Base-by-base conservation (phyloP, 2,329 filamentous ascomycete genomes). In the Aspergillus jensenii region DNA sequence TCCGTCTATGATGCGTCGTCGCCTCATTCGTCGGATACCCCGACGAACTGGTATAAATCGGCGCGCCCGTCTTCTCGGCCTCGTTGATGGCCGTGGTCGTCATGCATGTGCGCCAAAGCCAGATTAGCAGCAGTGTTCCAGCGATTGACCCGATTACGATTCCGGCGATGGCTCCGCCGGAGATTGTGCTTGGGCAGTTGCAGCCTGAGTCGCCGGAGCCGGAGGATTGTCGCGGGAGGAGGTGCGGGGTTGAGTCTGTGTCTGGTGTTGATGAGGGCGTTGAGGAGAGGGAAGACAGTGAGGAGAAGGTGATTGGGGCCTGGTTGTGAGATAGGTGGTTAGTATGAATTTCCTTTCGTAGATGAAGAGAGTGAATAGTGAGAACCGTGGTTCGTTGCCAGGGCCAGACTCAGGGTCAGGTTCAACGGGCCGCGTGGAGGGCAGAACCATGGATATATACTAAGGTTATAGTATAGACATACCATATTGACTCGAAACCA, bases 101-200 rank as follows among this genome's bases (percentile, higher is more conserved):
- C 17, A 58, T 56, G 41, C 69, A 73, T 6, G 69, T 27, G 17
- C 66, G 65, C 59, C 70, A 70, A n/a, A 76, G 63, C 74, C 74
- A 76, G 6, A 73, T 58, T 6, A 76, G 52, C 4, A 76, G 59
- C 2, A 76, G 65, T 0, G 71, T 72, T 7, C 72, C 75, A 4
- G 67, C 71, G 39, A 77, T 74, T n/a, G 70, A 68, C 11, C 75
- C 74, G 50, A 76, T 67, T 17, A 76, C 73, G 48, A 77, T 76
- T 9, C 74, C 75, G 0, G 74, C 75, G 27, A 77, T 73, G 4
- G 60, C 73, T 1, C 75, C 74, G 15, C 71, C 66, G n/a, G 64
- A 67, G 17, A 76, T 67, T 14, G 62, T 69, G 44, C 60, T 68
- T 2, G 71, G 68, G 41, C 62, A 64, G 31, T 43, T 33, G 53